Evolutionary conservation across 176 grass and related monocot genomes (phyloP).

Genomic region (Pharus latifolius): DNA sequence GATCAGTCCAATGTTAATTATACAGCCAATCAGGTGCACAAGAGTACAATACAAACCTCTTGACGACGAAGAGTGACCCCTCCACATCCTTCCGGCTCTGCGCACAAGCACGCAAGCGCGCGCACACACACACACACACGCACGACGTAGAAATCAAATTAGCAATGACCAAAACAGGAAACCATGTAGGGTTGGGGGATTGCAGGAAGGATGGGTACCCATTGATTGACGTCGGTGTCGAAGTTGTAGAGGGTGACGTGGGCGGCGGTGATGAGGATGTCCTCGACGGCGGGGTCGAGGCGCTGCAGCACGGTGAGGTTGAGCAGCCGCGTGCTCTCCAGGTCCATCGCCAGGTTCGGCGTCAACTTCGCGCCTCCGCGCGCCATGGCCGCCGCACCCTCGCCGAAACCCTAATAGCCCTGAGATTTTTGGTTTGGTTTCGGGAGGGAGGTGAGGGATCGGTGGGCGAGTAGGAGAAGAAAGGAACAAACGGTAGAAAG

Average conservation of each 20-base stretch:
- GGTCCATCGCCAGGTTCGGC: conserved; percentile 32
- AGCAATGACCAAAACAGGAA: not conserved
- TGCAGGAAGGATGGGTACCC: conserved; percentile 17
- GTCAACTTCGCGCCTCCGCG: conserved; percentile 30
- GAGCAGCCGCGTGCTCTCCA: conserved; percentile 45
- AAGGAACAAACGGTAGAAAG: too few relatives aligned
- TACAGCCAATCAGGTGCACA: not conserved
- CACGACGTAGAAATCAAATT: not conserved
- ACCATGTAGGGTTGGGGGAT: not conserved
- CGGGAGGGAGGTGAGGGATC: not conserved
- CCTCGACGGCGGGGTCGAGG: conserved; percentile 48
- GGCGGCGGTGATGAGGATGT: conserved; percentile 51
- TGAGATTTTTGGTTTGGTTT: not conserved
- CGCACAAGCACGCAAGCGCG: not conserved
- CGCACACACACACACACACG: not conserved
- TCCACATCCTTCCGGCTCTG: conserved; percentile 56
- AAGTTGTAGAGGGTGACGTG: conserved; percentile 55
- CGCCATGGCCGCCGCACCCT: conserved; percentile 10
- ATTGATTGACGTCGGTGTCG: conserved; percentile 2
- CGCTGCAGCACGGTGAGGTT: conserved; percentile 73
- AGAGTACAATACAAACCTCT: conserved; percentile 29
- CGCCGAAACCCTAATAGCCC: conserved; percentile 33
- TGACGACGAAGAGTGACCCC: conserved; percentile 63
- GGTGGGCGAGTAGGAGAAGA: too few relatives aligned
- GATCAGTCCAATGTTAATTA: not conserved